Base-by-base conservation (phyloP, 164 flowering plant species). In the Brasenia schreberi region DNA sequence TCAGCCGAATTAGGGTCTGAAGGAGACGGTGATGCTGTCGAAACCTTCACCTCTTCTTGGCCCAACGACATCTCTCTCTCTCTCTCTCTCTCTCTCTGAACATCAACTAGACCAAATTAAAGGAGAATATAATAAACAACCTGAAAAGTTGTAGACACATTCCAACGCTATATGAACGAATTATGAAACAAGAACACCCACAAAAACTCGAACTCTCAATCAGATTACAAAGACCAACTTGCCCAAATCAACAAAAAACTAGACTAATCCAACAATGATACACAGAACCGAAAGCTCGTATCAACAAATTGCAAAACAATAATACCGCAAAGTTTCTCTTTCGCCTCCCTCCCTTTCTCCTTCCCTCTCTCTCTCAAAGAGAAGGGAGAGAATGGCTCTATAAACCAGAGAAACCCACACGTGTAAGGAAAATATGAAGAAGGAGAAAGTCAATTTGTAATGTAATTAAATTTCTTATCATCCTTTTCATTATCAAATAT, bases 1-100 rank as follows among this genome's bases (percentile, higher is more conserved):
- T 49, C 56, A 49, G 4, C 56, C 53, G 63, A 61, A 62, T 33
- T n/a, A 4, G 18, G 60, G 56, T 7, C 19, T 5, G 52, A 14
- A 42, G 72, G 67, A n/a, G 70, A 18, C 1, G 61, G 4, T 60
- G 75, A 64, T 4, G 72, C 61, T 18, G 63, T 77, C 7, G 70
- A 56, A 66, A 70, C 49, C 56, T 66, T 27, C 66, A 72, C 17
- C 69, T 70, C 76, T 62, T 65, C 68, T 43, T 60, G 62, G 66
- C 73, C 73, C 60, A 73, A 17, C 58, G 67, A 58, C 17, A 49
- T 49, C 16, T 14, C 56, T 49, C 56, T 49, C 4, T 14, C 56
- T 49, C 56, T 14, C 56, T 49, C 56, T 6, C 56, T 14, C 39
- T 33, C 10, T 49, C 16, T 14, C 56, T 9, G 56, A 9, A 49